Base-by-base conservation (phyloP, 148 eudicot genomes). In the Selenicereus undatus region DNA sequence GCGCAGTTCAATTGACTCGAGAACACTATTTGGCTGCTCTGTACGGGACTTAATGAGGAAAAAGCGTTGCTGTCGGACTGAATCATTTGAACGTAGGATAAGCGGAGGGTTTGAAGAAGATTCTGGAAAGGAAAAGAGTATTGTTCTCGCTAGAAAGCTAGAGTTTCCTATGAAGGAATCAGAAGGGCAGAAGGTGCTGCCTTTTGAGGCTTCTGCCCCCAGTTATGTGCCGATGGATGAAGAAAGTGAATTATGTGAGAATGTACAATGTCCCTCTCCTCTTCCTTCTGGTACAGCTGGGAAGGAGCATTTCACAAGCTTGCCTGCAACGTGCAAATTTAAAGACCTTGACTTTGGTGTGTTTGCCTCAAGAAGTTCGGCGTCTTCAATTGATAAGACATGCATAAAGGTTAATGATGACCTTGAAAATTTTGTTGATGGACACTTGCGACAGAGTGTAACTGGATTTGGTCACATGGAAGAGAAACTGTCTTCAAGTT, bases 21-120 rank as follows among this genome's bases (percentile, higher is more conserved):
- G 83, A 82, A 83, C 81, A 76, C 58, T 87, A 68, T 79, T 50
- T 81, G 86, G 83, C 64, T 89, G 89, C 85, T 94, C 99, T 70
- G 84, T 92, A 73, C 89, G 99, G 62, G 99, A 97, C 78, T 85
- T 97, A 77, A 97, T 97, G 98, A 93, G 97, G 85, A 89, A 86
- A 88, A 97, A 90, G 74, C 90, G 93, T 42, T 80, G 87, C 79
- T 73, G 84, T 45, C 84, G 77, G 74, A 74, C 64, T 65, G 93
- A 87, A 78, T 75, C 83, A 32, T 80, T 83, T 80, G 88, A 83
- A 73, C 51, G 26, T 73, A 82, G 77, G 27, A 81, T 78, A 84
- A 71, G 66, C 64, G 79, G 11, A n/a, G 68, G 79, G 68, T 73
- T 78, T 29, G 77, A 32, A 70, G 80, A 87, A 82, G 82, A 36